Base-by-base conservation (phyloP, 2,329 filamentous ascomycete species). In the Teratosphaeria gauchensis region DNA sequence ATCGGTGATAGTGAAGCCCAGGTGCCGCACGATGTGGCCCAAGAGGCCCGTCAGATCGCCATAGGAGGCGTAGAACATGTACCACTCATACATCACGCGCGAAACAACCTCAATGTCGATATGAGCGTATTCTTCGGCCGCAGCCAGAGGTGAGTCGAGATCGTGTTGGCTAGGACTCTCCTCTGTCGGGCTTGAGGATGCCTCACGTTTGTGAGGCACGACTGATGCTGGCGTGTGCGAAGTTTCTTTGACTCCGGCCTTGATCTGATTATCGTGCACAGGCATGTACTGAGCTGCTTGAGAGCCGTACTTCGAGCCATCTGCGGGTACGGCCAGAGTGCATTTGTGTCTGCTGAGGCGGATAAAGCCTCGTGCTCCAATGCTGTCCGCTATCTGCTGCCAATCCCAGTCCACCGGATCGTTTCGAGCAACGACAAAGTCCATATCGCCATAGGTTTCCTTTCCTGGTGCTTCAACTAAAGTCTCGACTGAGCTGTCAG, bases 381-480 rank as follows among this genome's bases (percentile, higher is more conserved):
- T 48, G 42, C n/a, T 21, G n/a, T 48, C 42, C 16, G 42, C 42
- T n/a, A 48, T n/a, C 16, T 48, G 16, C n/a, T 48, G 42, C 42
- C 42, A 48, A 16, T 48, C 16, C 42, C 58, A 66, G 21, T 65
- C 61, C 16, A 69, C 53, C 7, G 52, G 28, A 8, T 32, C 54
- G 24, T 63, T 55, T 2, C 68, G 62, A 57, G 66, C 74, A 1
- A 89, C 79, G 1, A 90, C 71, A 59, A 92, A 77, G 71, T 94
- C 89, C 42, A 95, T 75, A 63, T 94, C 90, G 21, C 89, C 90
- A 66, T 84, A 81, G 64, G 84, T 82, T 0, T 63, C 51, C 71
- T 94, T 94, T 1, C 71, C 84, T 0, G 89, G 88, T 0, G 82
- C 86, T 64, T 90, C 87, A 31, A 86, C 81, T 0, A 88, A 84